Percentiles rank a stretch among this genome's conserved stretches.
phyloP scores from a whole-genome alignment of 768 basidiomycete genomes.

The Chalciporus chontae region DNA sequence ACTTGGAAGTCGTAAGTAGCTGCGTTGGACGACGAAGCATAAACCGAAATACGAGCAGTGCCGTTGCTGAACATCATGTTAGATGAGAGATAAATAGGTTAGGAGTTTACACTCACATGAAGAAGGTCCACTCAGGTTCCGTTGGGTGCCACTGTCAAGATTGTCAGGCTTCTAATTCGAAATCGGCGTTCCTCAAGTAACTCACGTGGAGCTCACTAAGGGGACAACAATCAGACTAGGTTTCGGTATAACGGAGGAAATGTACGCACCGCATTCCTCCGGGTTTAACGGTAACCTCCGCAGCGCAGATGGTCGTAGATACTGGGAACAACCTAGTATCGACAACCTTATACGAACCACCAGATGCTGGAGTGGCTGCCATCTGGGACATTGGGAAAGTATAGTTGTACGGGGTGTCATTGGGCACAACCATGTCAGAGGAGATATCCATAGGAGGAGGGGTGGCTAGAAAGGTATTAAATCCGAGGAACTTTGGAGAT shows the following conservation, averaged over 20 bases:
- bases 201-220: conserved; percentile 45
- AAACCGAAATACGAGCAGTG: conserved; percentile 40
- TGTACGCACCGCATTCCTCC: conserved; percentile 54
- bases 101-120: conserved; percentile 28
- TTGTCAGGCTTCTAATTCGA: not conserved
- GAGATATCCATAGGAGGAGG: conserved; percentile 41
- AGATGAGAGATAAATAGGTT: not conserved
- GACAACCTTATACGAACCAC: conserved; percentile 59
- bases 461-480: conserved; percentile 25
- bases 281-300: conserved; percentile 54
- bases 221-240: not conserved
- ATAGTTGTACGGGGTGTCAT: conserved; percentile 48
- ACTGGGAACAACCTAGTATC: conserved; percentile 54
- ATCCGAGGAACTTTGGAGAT: not conserved
- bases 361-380: conserved; percentile 38
- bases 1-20: conserved; percentile 46
- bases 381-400: conserved; percentile 53
- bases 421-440: conserved; percentile 45
- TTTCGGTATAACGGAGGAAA: not conserved
- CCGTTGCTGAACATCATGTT: conserved; percentile 29
- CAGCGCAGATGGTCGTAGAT: conserved; percentile 51
- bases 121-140: conserved; percentile 45
- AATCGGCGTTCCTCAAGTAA: not conserved
- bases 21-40: conserved; percentile 38
- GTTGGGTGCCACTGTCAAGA: conserved; percentile 47